Base-by-base conservation (phyloP, 2,329 filamentous ascomycete genomes). In the Cladosporium sp. region DNA sequence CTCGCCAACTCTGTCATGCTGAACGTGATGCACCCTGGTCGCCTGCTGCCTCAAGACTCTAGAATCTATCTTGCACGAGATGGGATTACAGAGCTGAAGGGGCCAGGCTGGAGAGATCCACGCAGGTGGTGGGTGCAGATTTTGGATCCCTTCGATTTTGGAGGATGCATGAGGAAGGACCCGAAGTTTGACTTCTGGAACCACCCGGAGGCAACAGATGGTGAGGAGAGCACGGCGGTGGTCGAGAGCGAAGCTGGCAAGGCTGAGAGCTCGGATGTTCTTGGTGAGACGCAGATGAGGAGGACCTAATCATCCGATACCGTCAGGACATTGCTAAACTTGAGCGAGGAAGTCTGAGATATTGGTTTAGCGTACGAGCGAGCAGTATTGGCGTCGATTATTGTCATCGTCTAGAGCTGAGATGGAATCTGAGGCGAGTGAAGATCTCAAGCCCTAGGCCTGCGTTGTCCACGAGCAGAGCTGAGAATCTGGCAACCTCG, bases 11-110 rank as follows among this genome's bases (percentile, higher is more conserved):
- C 62, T 5, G 77, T 79, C 5, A 68, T 86, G 61, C 75, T 85
- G n/a, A 85, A 85, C 66, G 64, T 83, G 23, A 84, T 79, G 56
- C 83, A 85, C 64, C 84, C 84, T 0, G 83, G 82, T 44, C 79
- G 76, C 37, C 81, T 78, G 31, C 74, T 86, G 7, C 85, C 85
- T 0, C 73, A 73, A 6, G 82, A 80, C 2, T 81, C 83, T 69
- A 82, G 82, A 44, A 76, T 83, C 5, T 87, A 84, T 67, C 75
- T 86, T 1, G 79, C 64, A 3, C 69, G 74, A 14, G 84, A 86
- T 71, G 84, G 84, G 0, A 77, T 81, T 37, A 86, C 83, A 0
- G 85, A 86, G 70, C 59, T 70, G 31, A 28, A 71, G 11, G 74
- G 73, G 2, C 74, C 74, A 16, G 73, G 74, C 2, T 76, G 57